phyloP scores from a whole-genome alignment of 176 grass and related monocot species.

The Tillandsia leiboldiana region DNA sequence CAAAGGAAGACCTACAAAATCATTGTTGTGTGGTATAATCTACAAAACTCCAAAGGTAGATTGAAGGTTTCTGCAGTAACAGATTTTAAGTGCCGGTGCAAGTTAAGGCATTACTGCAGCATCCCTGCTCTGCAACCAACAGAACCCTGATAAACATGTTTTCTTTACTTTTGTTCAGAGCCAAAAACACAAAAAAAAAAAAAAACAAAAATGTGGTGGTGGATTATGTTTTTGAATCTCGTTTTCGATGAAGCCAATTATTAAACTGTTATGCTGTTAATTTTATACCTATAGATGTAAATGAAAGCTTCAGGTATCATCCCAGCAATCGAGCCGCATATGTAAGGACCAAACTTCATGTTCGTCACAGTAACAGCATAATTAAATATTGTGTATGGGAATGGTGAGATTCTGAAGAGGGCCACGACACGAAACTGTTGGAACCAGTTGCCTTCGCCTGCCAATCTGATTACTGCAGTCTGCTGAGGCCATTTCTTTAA shows the following conservation, averaged over 20 bases:
- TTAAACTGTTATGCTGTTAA: not conserved
- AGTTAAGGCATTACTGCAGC: too few species aligned
- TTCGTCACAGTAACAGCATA: constrained; percentile 57
- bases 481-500: constrained; percentile 84
- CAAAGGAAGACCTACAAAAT: too few species aligned
- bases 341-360: constrained; percentile 64
- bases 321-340: constrained; percentile 69
- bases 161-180: too few species aligned
- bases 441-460: constrained; percentile 69
- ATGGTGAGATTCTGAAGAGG: constrained; percentile 69
- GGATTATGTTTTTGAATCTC: not conserved
- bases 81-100: too few species aligned
- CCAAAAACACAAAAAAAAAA: not conserved
- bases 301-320: constrained; percentile 84
- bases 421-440: constrained; percentile 63
- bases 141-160: too few species aligned
- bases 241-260: not conserved
- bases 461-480: constrained; percentile 53
- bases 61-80: too few species aligned
- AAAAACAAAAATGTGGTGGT: not conserved
- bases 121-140: too few species aligned
- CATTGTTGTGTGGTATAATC: too few species aligned
- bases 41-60: too few species aligned
- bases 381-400: constrained; percentile 76
- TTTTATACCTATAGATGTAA: constrained; percentile 82